These are phyloP conservation scores for Pichia cephalocereana DNA, from an alignment of 805 yeast genomes.

Conservation along the genomic window DNA sequence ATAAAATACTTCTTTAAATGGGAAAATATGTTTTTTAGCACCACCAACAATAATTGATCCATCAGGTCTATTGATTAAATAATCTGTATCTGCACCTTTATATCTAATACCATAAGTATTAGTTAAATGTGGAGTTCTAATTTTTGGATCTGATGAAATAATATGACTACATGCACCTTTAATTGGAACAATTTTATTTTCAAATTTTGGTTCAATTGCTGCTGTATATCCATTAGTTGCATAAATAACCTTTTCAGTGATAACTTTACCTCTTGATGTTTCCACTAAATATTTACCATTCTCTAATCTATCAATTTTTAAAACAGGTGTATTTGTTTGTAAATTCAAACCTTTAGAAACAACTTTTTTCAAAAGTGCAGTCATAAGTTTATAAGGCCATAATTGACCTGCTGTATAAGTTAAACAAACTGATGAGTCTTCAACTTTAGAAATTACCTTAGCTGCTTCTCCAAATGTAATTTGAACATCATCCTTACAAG, in stretches of 20 bases:
- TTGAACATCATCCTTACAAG: constrained; percentile 25
- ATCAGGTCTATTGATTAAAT: constrained; percentile 29
- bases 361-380: constrained; percentile 23
- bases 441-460: constrained; percentile 21
- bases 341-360: constrained; percentile 29
- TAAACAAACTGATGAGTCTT: constrained; percentile 24
- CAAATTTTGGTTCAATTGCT: constrained; percentile 19
- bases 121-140: constrained; percentile 26
- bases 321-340: constrained; percentile 34
- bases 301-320: constrained; percentile 14
- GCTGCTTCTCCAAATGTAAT: constrained; percentile 26
- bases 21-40: constrained; percentile 18
- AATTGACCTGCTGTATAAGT: constrained; percentile 34
- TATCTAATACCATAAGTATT: constrained; percentile 26
- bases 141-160: constrained; percentile 11
- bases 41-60: constrained; percentile 31
- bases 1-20: constrained; percentile 20
- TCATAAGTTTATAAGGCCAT: constrained; percentile 36
- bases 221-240: constrained; percentile 31
- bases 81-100: constrained; percentile 22
- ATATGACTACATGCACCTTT: constrained; percentile 28
- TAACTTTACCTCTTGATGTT: constrained; percentile 21
- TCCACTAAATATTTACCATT: constrained; percentile 26
- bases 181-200: constrained; percentile 26
- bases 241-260: constrained; percentile 28